Evolutionary conservation across 352 stramenopile genomes (phyloP).

Genomic region (Globisporangium viniferum): DNA sequence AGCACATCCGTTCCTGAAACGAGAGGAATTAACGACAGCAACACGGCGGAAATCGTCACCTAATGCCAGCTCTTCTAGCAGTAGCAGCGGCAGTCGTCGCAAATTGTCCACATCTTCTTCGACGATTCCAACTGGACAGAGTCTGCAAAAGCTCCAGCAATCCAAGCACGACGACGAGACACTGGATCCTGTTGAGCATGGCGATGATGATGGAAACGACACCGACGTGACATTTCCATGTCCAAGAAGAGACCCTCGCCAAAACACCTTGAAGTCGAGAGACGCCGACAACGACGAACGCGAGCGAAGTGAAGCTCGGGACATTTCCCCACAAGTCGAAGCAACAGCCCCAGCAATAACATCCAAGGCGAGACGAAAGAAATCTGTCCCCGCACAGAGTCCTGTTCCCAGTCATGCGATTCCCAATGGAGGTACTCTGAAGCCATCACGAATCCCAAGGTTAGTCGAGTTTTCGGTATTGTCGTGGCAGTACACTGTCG

Average conservation of each 20-base stretch:
- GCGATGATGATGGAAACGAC: not conserved
- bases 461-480: not conserved
- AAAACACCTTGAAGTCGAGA: not conserved
- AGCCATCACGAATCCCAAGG: slow-evolving; percentile 16
- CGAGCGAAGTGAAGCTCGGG: slow-evolving; percentile 4
- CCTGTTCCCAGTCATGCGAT: not conserved
- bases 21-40: not conserved
- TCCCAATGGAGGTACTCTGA: not conserved
- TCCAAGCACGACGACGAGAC: not conserved
- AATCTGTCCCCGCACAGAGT: not conserved
- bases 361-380: not conserved
- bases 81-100: slow-evolving; percentile 15
- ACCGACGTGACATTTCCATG: not conserved
- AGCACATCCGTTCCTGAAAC: slow-evolving; percentile 85
- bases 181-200: not conserved
- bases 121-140: slow-evolving; percentile 5
- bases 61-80: not conserved
- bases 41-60: not conserved
- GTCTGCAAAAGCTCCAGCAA: slow-evolving; percentile 5
- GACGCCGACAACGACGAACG: slow-evolving; percentile 16
- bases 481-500: not conserved
- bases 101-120: not conserved
- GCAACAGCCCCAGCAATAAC: not conserved
- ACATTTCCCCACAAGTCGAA: not conserved
- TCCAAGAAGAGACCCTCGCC: not conserved